Base-by-base conservation (phyloP, 345 rosid genomes). In the Ailanthus altissimus region DNA sequence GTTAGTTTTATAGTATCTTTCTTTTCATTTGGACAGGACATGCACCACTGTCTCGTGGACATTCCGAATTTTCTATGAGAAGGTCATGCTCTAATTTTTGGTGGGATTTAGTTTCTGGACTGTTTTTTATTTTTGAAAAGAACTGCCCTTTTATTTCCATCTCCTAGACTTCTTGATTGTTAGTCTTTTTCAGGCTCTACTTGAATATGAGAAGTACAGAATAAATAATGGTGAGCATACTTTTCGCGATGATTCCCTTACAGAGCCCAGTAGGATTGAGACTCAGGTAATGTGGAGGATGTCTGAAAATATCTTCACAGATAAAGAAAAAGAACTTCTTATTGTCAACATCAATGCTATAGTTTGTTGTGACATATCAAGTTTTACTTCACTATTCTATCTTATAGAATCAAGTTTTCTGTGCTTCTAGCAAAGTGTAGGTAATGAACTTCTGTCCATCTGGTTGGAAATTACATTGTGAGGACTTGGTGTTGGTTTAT, bases 31-130 rank as follows among this genome's bases (percentile, higher is more conserved):
- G 59, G 47, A 32, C 85, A 90, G 94, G 87, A 90, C 94, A 25
- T 90, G 94, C 71, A 90, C 94, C 73, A 89, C 92, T 49, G 92
- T 90, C 45, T 90, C 92, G 15, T 90, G 92, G 92, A 89, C 94
- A 58, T 90, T 90, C 76, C 88, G 94, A 54, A 86, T 82, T 64
- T 89, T 90, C 78, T 87, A 89, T 74, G 93, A 91, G 83, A 91
- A 89, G 93, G 94, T 89, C 78, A 57, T 62, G 45, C 69, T 63
- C 56, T 78, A 61, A 23, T 63, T 73, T 77, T n/a, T 23, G 74
- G 5, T 68, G 5, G 9, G 40, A 45, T 43, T 51, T 74, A n/a
- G 38, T 46, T 49, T 49, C n/a, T 56, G 12, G 1, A n/a, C 28
- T 49, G 32, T 49, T 16, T 50, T 74, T 59, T 74, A 47, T 46